Evolutionary conservation across 192 early-diverging fungal species (phyloP).

Genomic region (Funneliformis mosseae): DNA sequence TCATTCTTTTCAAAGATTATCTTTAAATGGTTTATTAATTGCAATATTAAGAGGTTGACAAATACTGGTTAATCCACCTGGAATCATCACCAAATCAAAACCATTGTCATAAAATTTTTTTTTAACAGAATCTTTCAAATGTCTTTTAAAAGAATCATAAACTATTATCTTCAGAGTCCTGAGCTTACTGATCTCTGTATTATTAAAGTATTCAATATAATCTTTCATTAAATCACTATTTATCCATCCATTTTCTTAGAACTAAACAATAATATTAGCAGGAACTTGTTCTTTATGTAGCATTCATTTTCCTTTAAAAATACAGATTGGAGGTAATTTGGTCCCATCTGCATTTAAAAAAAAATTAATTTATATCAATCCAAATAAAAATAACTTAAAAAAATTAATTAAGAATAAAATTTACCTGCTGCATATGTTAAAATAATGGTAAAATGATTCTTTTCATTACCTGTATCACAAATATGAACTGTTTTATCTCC

Average conservation of each 20-base stretch:
- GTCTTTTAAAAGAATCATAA: constrained; percentile 10
- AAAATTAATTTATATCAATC: no score
- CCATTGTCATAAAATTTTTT: background rate
- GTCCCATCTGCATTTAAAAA: background rate
- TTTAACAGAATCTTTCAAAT: constrained; percentile 3
- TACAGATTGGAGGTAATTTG: background rate
- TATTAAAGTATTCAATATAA: background rate
- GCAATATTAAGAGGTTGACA: constrained; percentile 15
- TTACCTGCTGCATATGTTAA: background rate
- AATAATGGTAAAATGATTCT: constrained; percentile 1
- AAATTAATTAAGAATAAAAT: no score
- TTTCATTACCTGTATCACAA: constrained; percentile 8
- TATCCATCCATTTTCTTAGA: constrained; percentile 20
- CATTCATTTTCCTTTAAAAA: constrained; percentile 11
- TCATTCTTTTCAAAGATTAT: constrained; percentile 9
- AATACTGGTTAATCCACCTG: constrained; percentile 14
- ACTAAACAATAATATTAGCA: background rate
- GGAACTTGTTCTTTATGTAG: background rate
- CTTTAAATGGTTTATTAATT: constrained; percentile 22
- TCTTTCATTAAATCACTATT: background rate
- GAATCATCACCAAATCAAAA: constrained; percentile 8
- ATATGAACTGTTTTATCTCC: constrained; percentile 19
- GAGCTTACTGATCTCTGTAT: background rate
- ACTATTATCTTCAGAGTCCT: background rate
- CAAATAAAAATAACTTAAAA: no score